A percentile compares a stretch with the other conserved stretches of the same genome.
phyloP scores from a whole-genome alignment of 129 eudicot genomes.

The Smallanthus sonchifolius region DNA sequence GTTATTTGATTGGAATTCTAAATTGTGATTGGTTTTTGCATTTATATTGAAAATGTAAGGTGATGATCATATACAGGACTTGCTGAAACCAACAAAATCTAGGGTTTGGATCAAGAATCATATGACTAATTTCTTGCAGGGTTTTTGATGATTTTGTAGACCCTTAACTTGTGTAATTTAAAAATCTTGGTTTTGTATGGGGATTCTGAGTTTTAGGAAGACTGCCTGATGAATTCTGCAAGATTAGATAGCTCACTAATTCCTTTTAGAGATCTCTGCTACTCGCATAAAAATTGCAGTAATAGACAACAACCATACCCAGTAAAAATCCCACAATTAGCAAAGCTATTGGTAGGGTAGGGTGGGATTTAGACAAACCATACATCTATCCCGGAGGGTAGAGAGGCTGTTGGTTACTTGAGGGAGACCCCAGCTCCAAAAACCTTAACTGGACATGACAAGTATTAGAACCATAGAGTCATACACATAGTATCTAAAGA shows the following conservation, averaged over 20 bases:
- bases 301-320: too few relatives aligned
- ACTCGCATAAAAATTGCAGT: not conserved
- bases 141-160: conserved; percentile 6
- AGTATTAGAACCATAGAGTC: too few relatives aligned
- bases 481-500: too few relatives aligned
- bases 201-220: not conserved
- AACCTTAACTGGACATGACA: too few relatives aligned
- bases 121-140: not conserved
- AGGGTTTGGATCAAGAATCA: conserved; percentile 18
- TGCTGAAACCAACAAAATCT: not conserved
- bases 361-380: too few relatives aligned
- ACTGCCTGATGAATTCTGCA: conserved; percentile 2
- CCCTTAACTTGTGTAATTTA: conserved; percentile 6
- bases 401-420: too few relatives aligned
- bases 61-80: conserved; percentile 6
- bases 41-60: conserved; percentile 4
- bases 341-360: too few relatives aligned
- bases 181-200: not conserved
- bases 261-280: not conserved
- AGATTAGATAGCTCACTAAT: not conserved
- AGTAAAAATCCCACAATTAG: too few relatives aligned
- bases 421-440: too few relatives aligned
- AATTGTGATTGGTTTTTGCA: conserved; percentile 8
- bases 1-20: not conserved
- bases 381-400: too few relatives aligned